Conservation (phyloP, 1,284 basidiomycete species). For the Pisolithus thermaeus region DNA sequence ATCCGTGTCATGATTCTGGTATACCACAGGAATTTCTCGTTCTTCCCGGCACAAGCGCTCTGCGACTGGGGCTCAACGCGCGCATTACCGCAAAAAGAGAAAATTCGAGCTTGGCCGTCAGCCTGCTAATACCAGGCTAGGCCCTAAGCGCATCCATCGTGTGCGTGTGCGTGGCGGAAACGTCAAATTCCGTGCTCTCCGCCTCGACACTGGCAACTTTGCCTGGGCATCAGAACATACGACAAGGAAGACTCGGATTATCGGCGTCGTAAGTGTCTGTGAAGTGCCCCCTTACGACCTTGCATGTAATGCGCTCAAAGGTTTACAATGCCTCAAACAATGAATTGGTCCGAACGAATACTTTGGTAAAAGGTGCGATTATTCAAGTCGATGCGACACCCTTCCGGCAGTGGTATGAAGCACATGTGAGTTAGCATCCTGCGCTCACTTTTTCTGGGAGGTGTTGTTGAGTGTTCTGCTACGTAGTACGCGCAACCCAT, state of each 20-base stretch:
- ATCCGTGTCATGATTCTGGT: conserved; percentile 9
- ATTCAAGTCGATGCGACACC: conserved; percentile 95
- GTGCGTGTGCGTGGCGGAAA: conserved; percentile 94
- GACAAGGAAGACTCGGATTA: conserved; percentile 91
- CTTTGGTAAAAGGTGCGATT: conserved; percentile 90
- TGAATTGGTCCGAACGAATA: conserved; percentile 97
- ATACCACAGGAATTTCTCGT: conserved; percentile 78
- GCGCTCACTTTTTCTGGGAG: not conserved
- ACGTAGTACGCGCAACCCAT: conserved; percentile 85
- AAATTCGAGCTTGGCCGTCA: conserved; percentile 98
- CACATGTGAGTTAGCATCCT: conserved; percentile 63
- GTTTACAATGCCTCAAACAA: conserved; percentile 98
- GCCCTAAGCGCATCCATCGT: conserved; percentile 86
- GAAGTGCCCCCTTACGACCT: not conserved
- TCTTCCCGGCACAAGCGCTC: conserved; percentile 94
- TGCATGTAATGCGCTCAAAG: conserved; percentile 34
- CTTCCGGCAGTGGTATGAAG: conserved; percentile 98
- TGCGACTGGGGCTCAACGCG: conserved; percentile 86
- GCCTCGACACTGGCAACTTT: conserved; percentile 93
- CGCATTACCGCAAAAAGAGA: conserved; percentile 98
- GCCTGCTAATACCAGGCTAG: conserved; percentile 92
- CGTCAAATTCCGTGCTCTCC: conserved; percentile 88
- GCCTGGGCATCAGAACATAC: conserved; percentile 93
- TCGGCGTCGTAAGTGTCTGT: conserved; percentile 76
- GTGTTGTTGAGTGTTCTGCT: conserved; percentile 7